Conservation (phyloP, 805 yeast genomes). For the Candida chauliodis region DNA sequence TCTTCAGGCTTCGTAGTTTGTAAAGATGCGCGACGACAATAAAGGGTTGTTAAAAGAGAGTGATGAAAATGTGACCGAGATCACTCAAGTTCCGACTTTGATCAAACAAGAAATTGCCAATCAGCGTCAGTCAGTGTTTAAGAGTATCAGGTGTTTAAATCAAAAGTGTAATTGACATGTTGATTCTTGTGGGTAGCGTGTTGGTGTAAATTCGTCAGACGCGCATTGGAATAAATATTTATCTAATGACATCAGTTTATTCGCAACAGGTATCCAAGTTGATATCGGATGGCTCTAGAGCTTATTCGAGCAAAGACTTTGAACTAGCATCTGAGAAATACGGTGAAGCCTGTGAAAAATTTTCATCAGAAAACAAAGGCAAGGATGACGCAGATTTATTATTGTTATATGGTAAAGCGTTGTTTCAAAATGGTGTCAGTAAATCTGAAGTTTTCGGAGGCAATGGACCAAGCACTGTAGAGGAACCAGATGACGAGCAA, state of each 20-base stretch:
- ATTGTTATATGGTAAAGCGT: constrained; percentile 72
- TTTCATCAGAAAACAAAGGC: constrained; percentile 39
- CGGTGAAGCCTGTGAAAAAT: constrained; percentile 67
- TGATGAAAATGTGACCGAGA: background rate
- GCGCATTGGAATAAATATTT: background rate
- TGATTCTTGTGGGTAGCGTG: too few species aligned
- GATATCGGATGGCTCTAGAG: constrained; percentile 59
- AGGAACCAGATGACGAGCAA: constrained; percentile 19
- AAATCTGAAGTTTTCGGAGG: constrained; percentile 76
- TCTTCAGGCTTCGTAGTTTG: too few species aligned
- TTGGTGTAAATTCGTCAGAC: too few species aligned
- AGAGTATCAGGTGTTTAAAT: too few species aligned
- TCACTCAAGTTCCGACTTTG: too few species aligned
- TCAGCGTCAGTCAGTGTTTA: too few species aligned
- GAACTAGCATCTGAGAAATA: constrained; percentile 67
- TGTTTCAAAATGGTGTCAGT: constrained; percentile 72
- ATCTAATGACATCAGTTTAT: constrained; percentile 16
- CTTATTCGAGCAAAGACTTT: constrained; percentile 60
- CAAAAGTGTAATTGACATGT: too few species aligned
- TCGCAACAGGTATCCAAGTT: constrained; percentile 43
- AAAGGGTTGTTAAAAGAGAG: background rate
- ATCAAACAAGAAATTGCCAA: too few species aligned
- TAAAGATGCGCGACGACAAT: too few species aligned
- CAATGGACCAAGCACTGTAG: constrained; percentile 19
- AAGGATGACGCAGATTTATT: constrained; percentile 75